Base-by-base conservation (phyloP, 805 yeast species). In the Wickerhamomyces ciferrii region DNA sequence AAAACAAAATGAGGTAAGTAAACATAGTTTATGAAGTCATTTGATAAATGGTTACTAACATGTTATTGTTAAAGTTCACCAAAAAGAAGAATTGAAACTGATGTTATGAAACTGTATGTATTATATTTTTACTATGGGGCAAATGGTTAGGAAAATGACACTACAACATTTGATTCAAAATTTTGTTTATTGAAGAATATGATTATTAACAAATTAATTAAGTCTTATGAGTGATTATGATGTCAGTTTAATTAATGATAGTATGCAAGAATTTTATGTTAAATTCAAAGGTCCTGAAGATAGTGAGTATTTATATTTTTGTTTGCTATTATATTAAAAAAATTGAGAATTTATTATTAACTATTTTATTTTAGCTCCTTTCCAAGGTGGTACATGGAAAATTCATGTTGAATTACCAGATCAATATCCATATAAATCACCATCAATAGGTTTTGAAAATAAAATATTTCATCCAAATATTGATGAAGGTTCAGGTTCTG, bases 391-490 rank as follows among this genome's bases (percentile, higher is more conserved):
- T 0, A 70, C 76, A 3, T 92, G 98, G 97, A 83, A 83, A 60
- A 72, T 92, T 31, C 89, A 89, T 58, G 97, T 92, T 17, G 97
- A 92, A 61, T 72, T 92, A 48, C 98, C 98, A 2, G 96, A 88
- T 60, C 95, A 87, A 60, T 92, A 92, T 58, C 99, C 99, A 1
- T 89, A 87, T 64, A 92, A 88, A 61, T 87, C 96, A 4, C 99
- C 99, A 6, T 89, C 97, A 15, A 90, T 92, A 51, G 98, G 97
- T 8, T 92, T 92, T 62, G 81, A 81, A 43, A 94, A 91, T 67
- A 86, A 84, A 61, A 92, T 94, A 18, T 91, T 81, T 67, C 99
- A 92, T 63, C 99, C 99, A 6, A 92, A 92, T 60, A 90, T 92
- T 51, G 99, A 92, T 62, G 95, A 90, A 62, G 75, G 81, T 24